Conservation (phyloP, 352 stramenopile genomes). For the Globisporangium parvum region DNA sequence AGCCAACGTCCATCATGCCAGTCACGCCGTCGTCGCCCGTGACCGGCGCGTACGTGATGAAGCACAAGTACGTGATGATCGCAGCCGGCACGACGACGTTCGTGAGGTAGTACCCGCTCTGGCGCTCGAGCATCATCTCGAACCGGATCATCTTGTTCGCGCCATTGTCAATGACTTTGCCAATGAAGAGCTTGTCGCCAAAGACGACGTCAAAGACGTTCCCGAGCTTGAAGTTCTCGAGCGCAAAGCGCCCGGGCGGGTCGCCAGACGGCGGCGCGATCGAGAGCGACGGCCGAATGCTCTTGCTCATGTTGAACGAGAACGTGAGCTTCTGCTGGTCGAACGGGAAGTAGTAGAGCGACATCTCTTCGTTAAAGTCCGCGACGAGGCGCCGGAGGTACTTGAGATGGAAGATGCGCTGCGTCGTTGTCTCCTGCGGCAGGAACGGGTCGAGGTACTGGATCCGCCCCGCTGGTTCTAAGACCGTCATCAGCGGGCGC, state of each 20-base stretch:
- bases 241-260: conserved; percentile 17
- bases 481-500: conserved; percentile 2
- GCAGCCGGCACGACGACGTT: conserved; percentile 28
- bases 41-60: conserved; percentile 23
- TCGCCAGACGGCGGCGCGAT: conserved; percentile 11
- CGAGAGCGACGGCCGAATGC: conserved; percentile 9
- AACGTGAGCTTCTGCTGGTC: conserved; percentile 39
- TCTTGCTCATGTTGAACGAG: conserved; percentile 19
- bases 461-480: not conserved
- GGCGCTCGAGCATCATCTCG: conserved; percentile 31
- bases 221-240: conserved; percentile 26
- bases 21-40: not conserved
- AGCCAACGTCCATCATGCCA: conserved; percentile 18
- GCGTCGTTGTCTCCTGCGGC: not conserved
- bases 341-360: conserved; percentile 29
- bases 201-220: conserved; percentile 30
- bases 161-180: conserved; percentile 16
- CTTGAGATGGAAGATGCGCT: conserved; percentile 14
- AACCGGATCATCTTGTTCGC: conserved; percentile 23
- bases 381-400: conserved; percentile 20
- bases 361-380: conserved; percentile 34
- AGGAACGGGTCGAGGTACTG: conserved; percentile 11
- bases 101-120: conserved; percentile 28
- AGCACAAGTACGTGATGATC: conserved; percentile 36
- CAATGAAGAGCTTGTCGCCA: conserved; percentile 27